Percentiles rank a stretch among this genome's conserved stretches.
These are phyloP conservation scores for Lactifluus echinatus DNA, from an alignment of 768 basidiomycete species.

Conservation along the genomic window DNA sequence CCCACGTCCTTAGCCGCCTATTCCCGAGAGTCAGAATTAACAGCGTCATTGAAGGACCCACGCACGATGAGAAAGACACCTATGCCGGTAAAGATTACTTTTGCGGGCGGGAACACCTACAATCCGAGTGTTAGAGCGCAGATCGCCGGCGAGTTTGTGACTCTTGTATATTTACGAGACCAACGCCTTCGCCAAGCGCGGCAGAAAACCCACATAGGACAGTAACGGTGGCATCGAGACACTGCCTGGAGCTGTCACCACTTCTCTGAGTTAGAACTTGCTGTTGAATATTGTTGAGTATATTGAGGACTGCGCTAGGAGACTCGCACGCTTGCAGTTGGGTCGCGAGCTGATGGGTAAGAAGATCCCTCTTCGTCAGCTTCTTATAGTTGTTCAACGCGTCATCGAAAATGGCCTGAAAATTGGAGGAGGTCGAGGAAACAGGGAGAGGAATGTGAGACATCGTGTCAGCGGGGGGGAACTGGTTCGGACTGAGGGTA, in stretches of 20 bases:
- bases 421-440: background rate
- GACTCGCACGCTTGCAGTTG: background rate
- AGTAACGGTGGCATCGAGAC: background rate
- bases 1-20: background rate
- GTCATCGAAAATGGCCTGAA: background rate
- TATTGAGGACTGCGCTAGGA: background rate
- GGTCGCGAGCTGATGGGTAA: background rate
- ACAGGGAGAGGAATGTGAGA: background rate
- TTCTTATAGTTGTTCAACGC: background rate
- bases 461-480: background rate
- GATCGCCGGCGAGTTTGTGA: background rate
- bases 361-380: background rate
- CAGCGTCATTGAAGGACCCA: background rate
- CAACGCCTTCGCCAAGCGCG: background rate
- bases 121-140: background rate
- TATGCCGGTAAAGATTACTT: background rate
- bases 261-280: background rate
- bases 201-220: background rate
- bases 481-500: no score
- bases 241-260: background rate
- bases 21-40: background rate
- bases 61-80: background rate
- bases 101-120: background rate
- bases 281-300: background rate
- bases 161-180: background rate